Evolutionary conservation across 129 eudicot species (phyloP).

Genomic region (Helianthus tuberosus): DNA sequence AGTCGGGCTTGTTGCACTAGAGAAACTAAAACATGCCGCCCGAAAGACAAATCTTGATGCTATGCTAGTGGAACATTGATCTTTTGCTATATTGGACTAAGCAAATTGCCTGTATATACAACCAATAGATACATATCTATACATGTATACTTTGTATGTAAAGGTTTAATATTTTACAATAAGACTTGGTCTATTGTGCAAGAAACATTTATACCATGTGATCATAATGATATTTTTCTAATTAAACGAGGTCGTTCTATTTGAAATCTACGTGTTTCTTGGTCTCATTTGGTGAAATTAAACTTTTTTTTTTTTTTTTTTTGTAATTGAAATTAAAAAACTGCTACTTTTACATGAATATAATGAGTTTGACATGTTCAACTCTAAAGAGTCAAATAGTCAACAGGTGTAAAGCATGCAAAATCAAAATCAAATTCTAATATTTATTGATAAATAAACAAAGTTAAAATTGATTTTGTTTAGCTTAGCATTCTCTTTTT

Average conservation of each 20-base stretch:
- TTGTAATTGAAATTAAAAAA: no score
- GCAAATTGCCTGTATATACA: conserved; percentile 32
- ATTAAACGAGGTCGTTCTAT: neutral
- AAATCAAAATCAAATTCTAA: no score
- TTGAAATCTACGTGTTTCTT: neutral
- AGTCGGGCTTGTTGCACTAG: conserved; percentile 90
- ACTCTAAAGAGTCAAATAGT: no score
- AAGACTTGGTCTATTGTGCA: conserved; percentile 7
- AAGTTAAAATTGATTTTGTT: no score
- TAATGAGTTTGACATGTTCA: no score
- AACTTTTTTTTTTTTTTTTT: no score
- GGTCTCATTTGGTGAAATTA: neutral
- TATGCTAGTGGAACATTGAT: conserved; percentile 71
- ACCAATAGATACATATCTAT: conserved; percentile 30
- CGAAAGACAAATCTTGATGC: conserved; percentile 74
- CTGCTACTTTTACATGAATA: no score
- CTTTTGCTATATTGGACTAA: conserved; percentile 6
- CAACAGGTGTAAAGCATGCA: no score
- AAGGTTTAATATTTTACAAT: conserved; percentile 14
- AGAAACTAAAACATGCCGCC: conserved; percentile 94
- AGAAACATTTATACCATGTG: conserved; percentile 22
- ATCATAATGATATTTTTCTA: neutral
- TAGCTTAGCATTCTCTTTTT: no score
- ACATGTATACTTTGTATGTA: conserved; percentile 30
- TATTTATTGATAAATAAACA: no score